Evolutionary conservation across 495 filamentous ascomycete genomes (phyloP), one percentile per base, ranked within the genome.

Genomic region (Penicillium steckii): DNA sequence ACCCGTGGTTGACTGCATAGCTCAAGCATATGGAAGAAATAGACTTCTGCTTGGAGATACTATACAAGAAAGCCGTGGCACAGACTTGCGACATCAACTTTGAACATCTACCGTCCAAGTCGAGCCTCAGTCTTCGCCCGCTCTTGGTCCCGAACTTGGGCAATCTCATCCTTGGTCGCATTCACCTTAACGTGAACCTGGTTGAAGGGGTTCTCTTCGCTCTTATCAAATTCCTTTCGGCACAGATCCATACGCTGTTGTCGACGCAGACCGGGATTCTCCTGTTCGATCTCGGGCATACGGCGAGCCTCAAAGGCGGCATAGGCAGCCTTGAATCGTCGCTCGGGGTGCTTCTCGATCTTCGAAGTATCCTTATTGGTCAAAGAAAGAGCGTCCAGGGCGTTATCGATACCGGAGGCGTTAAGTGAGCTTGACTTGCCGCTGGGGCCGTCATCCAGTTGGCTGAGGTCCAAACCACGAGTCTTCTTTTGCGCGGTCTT

Each of bases 121-220:
- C 89, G 80, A 51, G 65, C 60, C 79, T 97, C 92, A 52, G 85
- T 81, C 81, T 84, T 92, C 61, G 63, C 69, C 70, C 76, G 85
- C 82, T 96, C 91, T 44, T 72, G 61, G 43, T 86, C 74, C 66
- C 73, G 78, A 27, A 90, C 65, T 50, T 79, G 76, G 51, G 77
- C 77, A 32, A 96, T 68, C 71, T 97, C 94, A 8, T 92, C 89
- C 73, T 81, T 87, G 22, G 80, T 81, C 30, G 86, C 83, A 69
- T 98, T 85, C 67, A 89, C 88, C 17, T 71, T 67, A 7, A 84
- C 87, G 51, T 78, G 77, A 12, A 80, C 82, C 71, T 95, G 90
- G 69, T 94, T 95, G 67, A 95, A 92, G 32, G 94, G 94, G 65
- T 97, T 97, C 66, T 97, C 94, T 4, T 85, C 83, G 63, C 85